phyloP scores from a whole-genome alignment of 2,329 filamentous ascomycete genomes.

The Trichophyton simii region DNA sequence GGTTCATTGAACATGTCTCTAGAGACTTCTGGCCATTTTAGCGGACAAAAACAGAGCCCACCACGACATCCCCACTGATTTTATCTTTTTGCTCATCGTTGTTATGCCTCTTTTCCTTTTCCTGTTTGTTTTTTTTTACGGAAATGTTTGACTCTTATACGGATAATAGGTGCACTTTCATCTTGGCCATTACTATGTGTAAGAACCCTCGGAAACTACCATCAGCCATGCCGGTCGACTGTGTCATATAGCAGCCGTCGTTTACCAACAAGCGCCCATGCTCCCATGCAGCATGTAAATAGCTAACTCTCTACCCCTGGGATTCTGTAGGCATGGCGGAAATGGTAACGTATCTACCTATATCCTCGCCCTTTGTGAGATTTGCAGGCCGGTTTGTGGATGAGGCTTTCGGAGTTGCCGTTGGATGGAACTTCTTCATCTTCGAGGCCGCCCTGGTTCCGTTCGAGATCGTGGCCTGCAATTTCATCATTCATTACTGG shows the following conservation, averaged over 20 bases:
- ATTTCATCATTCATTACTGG: constrained; percentile 41
- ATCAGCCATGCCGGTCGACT: not conserved
- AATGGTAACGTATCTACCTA: constrained; percentile 40
- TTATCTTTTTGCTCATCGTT: not conserved
- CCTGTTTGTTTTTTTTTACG: not conserved
- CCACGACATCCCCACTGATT: too few species aligned
- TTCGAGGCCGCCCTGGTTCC: constrained; percentile 41
- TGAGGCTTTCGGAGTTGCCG: constrained; percentile 36
- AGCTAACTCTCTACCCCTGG: not conserved
- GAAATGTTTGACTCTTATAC: constrained; percentile 22
- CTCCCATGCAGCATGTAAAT: not conserved
- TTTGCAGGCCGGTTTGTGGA: constrained; percentile 38
- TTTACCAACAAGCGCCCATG: not conserved
- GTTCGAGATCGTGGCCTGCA: constrained; percentile 41
- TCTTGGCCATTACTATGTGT: constrained; percentile 36
- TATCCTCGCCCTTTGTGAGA: constrained; percentile 36
- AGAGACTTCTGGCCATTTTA: not conserved
- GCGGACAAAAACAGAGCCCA: not conserved
- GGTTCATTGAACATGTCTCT: not conserved
- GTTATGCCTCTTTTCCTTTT: not conserved
- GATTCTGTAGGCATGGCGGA: constrained; percentile 32
- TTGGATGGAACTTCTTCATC: constrained; percentile 41
- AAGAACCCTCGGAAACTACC: constrained; percentile 13
- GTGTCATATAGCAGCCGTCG: constrained; percentile 1
- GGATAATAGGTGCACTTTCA: constrained; percentile 32